Base-by-base conservation (phyloP, 2,329 filamentous ascomycete genomes). In the Chrysoporthe puriensis region DNA sequence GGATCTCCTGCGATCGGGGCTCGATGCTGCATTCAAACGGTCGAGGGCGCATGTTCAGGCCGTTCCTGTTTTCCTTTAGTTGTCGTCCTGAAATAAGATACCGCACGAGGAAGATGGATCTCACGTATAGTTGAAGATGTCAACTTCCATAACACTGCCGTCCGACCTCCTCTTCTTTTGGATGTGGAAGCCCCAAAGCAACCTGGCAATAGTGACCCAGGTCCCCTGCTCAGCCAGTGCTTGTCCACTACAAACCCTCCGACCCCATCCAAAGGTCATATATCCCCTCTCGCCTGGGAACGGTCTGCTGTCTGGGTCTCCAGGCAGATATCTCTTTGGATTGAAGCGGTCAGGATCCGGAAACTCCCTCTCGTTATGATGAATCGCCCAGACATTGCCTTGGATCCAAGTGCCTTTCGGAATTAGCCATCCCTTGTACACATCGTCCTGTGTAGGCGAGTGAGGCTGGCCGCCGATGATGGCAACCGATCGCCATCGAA, bases 171-270 rank as follows among this genome's bases (percentile, higher is more conserved):
- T 74, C 67, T 78, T 77, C 70, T 77, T 79, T 68, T 78, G 74
- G 66, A 88, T 83, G 65, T 80, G 79, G 72, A 88, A 89, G 0
- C 80, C 86, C 85, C 87, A 89, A 7, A 89, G 77, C 40, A 88
- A 72, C 16, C 86, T 77, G 9, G 85, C 84, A 57, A 89, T 79
- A 0, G 83, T 86, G 72, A 89, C 82, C 80, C 85, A 88, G 0
- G 85, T 85, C 6, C 86, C 85, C 72, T 88, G 85, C 74, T 89
- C 86, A 1, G 86, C 86, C 21, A 89, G 76, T 2, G 80, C 83
- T 72, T 86, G 81, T 0, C 85, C 85, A 57, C 80, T 82, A 73
- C 85, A 88, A 3, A 85, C 82, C 6, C 85, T 75, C 3, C 85
- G 79, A 7, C 85, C 86, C 82, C 84, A 87, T 36, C 85, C 85